Percentiles rank a stretch among this genome's conserved stretches.
These are phyloP conservation scores for Citrus cavaleriei DNA, from an alignment of 345 rosid species.

Conservation along the genomic window DNA sequence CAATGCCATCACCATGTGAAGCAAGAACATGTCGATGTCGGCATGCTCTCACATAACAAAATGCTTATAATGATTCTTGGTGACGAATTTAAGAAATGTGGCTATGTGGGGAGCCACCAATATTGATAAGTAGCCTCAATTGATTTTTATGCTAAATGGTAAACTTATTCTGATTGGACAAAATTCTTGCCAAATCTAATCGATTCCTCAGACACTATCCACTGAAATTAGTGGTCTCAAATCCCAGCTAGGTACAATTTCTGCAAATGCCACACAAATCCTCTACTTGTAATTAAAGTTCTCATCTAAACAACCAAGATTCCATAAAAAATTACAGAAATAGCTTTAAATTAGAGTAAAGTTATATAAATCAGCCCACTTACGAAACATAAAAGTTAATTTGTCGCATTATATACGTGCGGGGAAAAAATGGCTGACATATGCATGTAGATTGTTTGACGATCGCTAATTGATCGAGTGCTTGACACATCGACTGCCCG, in stretches of 20 bases:
- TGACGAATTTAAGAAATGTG: constrained; percentile 3
- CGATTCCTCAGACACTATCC: constrained; percentile 1
- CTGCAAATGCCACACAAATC: neutral
- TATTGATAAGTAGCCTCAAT: neutral
- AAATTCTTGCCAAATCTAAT: neutral
- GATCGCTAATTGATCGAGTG: neutral
- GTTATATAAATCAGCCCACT: too few species aligned
- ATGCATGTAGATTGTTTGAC: neutral
- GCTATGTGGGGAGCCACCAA: constrained; percentile 15
- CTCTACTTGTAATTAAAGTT: neutral
- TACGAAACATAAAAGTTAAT: too few species aligned
- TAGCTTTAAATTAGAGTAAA: too few species aligned
- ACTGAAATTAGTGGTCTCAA: constrained; percentile 6
- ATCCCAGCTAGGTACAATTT: neutral
- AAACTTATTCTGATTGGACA: constrained; percentile 13
- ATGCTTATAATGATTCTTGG: constrained; percentile 30
- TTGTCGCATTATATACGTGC: too few species aligned
- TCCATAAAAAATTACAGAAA: neutral
- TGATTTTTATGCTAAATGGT: neutral
- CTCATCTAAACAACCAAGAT: neutral
- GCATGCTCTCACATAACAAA: constrained; percentile 10
- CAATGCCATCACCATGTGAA: constrained; percentile 12
- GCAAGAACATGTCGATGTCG: constrained; percentile 21
- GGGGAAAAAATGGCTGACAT: too few species aligned
- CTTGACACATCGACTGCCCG: neutral